phyloP scores from a whole-genome alignment of 495 filamentous ascomycete genomes.

The Schizothecium vesticola region DNA sequence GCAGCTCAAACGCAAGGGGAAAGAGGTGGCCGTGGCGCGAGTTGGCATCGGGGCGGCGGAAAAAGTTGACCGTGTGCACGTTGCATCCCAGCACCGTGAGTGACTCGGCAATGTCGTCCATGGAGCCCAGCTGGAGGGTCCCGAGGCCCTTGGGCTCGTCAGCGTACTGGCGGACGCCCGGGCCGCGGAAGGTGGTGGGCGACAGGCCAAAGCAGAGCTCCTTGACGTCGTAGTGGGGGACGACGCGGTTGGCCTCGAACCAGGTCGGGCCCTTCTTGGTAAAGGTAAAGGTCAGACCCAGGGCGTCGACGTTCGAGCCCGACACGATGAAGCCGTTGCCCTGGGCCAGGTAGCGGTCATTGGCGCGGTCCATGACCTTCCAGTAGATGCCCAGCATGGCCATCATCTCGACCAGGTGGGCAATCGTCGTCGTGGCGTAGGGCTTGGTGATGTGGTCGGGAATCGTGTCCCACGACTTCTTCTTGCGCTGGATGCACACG shows the following conservation, averaged over 20 bases:
- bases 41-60: conserved; percentile 24
- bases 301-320: conserved; percentile 29
- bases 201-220: conserved; percentile 38
- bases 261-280: conserved; percentile 29
- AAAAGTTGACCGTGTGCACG: conserved; percentile 27
- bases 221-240: conserved; percentile 36
- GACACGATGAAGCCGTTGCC: conserved; percentile 41
- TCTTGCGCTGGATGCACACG: conserved; percentile 37
- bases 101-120: conserved; percentile 35
- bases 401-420: conserved; percentile 37
- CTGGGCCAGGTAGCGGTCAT: conserved; percentile 37
- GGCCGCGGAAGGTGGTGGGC: conserved; percentile 33
- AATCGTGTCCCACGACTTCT: conserved; percentile 38
- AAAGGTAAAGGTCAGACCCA: conserved; percentile 39
- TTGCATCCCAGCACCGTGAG: conserved; percentile 36
- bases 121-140: conserved; percentile 27
- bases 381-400: conserved; percentile 40
- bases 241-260: conserved; percentile 33
- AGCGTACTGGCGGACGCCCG: conserved; percentile 20
- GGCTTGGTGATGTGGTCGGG: conserved; percentile 38
- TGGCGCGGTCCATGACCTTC: conserved; percentile 33
- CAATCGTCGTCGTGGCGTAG: conserved; percentile 39
- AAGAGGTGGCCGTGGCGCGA: conserved; percentile 33
- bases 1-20: conserved; percentile 39
- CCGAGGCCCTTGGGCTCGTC: conserved; percentile 19